Base-by-base conservation (phyloP, 176 grass and related monocot genomes). In the Guadua angustifolia region DNA sequence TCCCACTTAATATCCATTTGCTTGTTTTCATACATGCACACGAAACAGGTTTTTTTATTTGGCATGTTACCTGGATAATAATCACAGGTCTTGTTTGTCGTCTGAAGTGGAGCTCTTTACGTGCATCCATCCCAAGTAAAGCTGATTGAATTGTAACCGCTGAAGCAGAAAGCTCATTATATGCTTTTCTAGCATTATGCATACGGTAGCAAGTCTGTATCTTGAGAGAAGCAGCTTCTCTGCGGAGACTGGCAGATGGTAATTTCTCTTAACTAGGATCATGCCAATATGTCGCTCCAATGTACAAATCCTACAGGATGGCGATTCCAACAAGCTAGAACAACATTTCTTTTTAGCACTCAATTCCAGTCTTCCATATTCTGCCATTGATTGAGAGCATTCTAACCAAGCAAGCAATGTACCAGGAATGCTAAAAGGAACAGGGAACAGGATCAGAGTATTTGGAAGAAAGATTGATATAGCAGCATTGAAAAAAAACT, bases 61-160 rank as follows among this genome's bases (percentile, higher is more conserved):
- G 33, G 44, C 22, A 70, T 26, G 72, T 73, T 92, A 95, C 95
- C 95, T 98, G 95, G 80, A 98, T 92, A 73, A 90, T 76, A 78
- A 92, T 90, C 49, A 87, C 91, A 50, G 95, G 93, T 84, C 79
- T 93, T 66, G 80, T 92, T 82, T 92, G 82, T 59, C 77, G 83
- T 85, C 93, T 95, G 77, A 98, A 92, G 55, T 93, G 72, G 69
- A 98, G 82, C 67, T 95, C 95, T 72, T 95, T 93, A 19, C 95
- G 75, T 84, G 95, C 93, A 53, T 83, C 62, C 95, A 95, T 94
- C 64, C 95, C 95, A 22, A 89, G 89, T 61, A 98, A 88, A 85
- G 82, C 84, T 82, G 93, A 92, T 88, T 98, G 91, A 84, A 98
- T 89, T 24, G 79, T 91, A 90, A 98, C 74, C 42, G 85, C 80